Evolutionary conservation across 306 rosid genomes (phyloP).

Genomic region (Pterocarpus santalinus): DNA sequence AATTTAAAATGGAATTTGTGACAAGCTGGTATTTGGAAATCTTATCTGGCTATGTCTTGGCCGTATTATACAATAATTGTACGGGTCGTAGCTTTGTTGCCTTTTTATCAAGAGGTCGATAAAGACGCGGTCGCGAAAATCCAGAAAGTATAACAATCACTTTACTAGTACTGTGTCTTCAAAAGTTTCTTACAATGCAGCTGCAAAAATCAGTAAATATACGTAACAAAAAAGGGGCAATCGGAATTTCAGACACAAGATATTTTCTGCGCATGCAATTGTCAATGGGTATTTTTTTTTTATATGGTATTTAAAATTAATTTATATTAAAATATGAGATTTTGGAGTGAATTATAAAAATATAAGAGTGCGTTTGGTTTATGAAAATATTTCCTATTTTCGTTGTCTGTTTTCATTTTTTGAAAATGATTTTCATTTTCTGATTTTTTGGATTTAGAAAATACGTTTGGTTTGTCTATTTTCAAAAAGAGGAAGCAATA

Average conservation of each 20-base stretch:
- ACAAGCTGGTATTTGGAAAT: neutral
- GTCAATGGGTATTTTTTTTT: too few relatives aligned
- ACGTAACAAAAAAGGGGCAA: neutral
- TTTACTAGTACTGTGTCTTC: neutral
- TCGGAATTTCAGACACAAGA: neutral
- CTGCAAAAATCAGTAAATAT: neutral
- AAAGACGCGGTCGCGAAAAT: slow-evolving; percentile 30
- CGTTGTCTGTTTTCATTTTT: too few relatives aligned
- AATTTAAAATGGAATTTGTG: slow-evolving; percentile 5
- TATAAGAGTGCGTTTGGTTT: too few relatives aligned
- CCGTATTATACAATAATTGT: slow-evolving; percentile 39
- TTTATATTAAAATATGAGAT: too few relatives aligned
- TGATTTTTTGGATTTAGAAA: too few relatives aligned
- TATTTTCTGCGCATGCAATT: neutral
- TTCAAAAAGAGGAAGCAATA: too few relatives aligned
- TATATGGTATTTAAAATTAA: too few relatives aligned
- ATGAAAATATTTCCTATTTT: too few relatives aligned
- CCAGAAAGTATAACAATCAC: neutral
- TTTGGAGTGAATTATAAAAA: too few relatives aligned
- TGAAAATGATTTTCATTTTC: too few relatives aligned
- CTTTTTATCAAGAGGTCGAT: neutral
- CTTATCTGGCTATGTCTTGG: neutral
- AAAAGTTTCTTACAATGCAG: slow-evolving; percentile 9
- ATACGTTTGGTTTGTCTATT: too few relatives aligned
- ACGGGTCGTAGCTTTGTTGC: slow-evolving; percentile 31